Evolutionary conservation across 371 early-diverging fungal genomes (phyloP), one percentile per base, ranked within the genome.

Genomic region (Mortierella sp.): DNA sequence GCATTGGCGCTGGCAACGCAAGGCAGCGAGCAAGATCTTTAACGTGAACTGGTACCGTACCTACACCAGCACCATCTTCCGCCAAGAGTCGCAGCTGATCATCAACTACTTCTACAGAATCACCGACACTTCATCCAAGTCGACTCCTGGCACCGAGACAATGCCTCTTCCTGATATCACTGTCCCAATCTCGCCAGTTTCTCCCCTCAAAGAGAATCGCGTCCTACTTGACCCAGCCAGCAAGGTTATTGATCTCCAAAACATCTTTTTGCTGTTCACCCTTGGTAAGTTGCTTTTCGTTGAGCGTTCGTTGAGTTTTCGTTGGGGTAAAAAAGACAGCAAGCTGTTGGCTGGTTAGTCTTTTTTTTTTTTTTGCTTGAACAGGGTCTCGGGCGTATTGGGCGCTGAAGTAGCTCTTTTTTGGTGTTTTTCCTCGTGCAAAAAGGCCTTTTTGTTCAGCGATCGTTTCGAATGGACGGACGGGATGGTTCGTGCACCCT

Each of bases 11-110:
- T 90, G 88, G 71, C 94, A 94, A 69, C 88, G 95, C 26, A 95
- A 94, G 80, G 83, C 91, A 0, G 95, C 95, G 9, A 88, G 92
- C 76, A 88, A 90, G 72, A 94, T 95, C 54, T 96, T 95, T 78
- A 93, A 90, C 74, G 94, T 95, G 77, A 90, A 90, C 72, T 93
- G 93, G 75, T 95, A 94, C 77, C 88, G 94, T 72, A 91, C 91
- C 75, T 76, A 72, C 34, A 72, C 79, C 16, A 59, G 81, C 74
- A 37, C 87, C 50, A 90, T 91, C 0, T 92, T 92, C 78, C 71
- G 90, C 0, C 74, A 91, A 26, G 90, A 91, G 78, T 81, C 90
- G 10, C 55, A 76, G 44, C 75, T 81, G 21, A 79, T 78, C 21
- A 71, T 77, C 10, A 69, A 82, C n/a, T 86, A 91, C n/a, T 77